Evolutionary conservation across 495 filamentous ascomycete genomes (phyloP), one percentile per base, ranked within the genome.

Genomic region (Penicillium pancosmium): DNA sequence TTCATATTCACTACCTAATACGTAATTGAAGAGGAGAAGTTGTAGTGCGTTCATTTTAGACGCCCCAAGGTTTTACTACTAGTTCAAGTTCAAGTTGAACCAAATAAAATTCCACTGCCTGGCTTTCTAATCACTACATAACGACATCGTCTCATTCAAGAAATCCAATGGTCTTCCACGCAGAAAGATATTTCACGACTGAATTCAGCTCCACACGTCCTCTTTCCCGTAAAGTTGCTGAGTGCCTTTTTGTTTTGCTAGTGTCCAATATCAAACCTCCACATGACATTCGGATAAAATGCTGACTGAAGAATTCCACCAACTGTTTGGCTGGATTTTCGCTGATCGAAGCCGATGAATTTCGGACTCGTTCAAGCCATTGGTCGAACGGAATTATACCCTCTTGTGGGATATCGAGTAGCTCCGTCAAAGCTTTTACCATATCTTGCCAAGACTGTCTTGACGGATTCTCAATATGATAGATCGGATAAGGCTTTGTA

Each of bases 381-480:
- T 74, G 66, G 8, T 68, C 31, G 35, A 76, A 73, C 1, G 75
- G 69, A 12, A 79, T 40, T 12, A 40, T 40, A n/a, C 36, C 36
- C 15, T 40, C 67, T 2, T 21, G 15, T 0, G 68, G 63, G 27
- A 80, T 72, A 11, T 56, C 64, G 1, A 81, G 66, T 0, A 62
- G 72, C 2, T 69, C 64, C 0, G 75, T 70, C 23, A 83, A 50
- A 7, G 77, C 36, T 1, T 50, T 47, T 8, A 55, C 66, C 64
- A 78, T 71, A 6, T 79, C 69, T 4, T 54, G 38, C 79, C 79
- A 82, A 0, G 70, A 66, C 66, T 81, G 73, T 12, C 70, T 47
- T 7, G 73, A 58, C 0, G 79, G 80, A 55, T 82, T 82, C 8
- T 83, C 80, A 54, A 83, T 75, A 63, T 83, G 79, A 50, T 81